Evolutionary conservation across 768 basidiomycete species (phyloP).

Genomic region (Kockovaella imperatae): DNA sequence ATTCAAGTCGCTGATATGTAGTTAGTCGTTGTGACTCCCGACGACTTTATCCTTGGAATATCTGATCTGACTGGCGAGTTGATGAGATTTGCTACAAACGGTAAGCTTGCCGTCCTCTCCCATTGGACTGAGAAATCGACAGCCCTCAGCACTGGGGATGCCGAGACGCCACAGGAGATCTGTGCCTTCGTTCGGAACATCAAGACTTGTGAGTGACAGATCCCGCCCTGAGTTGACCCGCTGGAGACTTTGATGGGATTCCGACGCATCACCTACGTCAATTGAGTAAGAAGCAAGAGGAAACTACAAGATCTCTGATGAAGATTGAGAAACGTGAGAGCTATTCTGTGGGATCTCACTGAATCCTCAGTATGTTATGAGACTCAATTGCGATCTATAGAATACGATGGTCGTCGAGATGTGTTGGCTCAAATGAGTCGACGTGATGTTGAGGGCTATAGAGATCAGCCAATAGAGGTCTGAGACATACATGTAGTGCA

Average conservation of each 20-base stretch:
- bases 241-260: conserved; percentile 68
- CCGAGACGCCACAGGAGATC: conserved; percentile 41
- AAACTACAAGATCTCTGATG: conserved; percentile 76
- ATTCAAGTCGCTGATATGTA: conserved; percentile 35
- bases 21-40: conserved; percentile 67
- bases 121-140: conserved; percentile 2
- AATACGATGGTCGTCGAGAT: conserved; percentile 43
- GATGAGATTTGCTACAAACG: conserved; percentile 88
- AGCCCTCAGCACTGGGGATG: conserved; percentile 40
- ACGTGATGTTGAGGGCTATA: not conserved
- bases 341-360: not conserved
- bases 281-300: conserved; percentile 75
- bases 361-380: conserved; percentile 38
- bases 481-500: not conserved
- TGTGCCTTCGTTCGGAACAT: conserved; percentile 45
- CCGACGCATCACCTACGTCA: conserved; percentile 46
- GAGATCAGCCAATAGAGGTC: not conserved
- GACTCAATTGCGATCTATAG: conserved; percentile 35
- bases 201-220: conserved; percentile 40
- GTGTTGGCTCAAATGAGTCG: conserved; percentile 38
- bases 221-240: not conserved
- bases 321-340: conserved; percentile 86
- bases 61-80: conserved; percentile 94
- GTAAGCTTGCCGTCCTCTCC: conserved; percentile 37
- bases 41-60: conserved; percentile 85